Base-by-base conservation (phyloP, 2,329 filamentous ascomycete genomes). In the Fusarium begoniae region DNA sequence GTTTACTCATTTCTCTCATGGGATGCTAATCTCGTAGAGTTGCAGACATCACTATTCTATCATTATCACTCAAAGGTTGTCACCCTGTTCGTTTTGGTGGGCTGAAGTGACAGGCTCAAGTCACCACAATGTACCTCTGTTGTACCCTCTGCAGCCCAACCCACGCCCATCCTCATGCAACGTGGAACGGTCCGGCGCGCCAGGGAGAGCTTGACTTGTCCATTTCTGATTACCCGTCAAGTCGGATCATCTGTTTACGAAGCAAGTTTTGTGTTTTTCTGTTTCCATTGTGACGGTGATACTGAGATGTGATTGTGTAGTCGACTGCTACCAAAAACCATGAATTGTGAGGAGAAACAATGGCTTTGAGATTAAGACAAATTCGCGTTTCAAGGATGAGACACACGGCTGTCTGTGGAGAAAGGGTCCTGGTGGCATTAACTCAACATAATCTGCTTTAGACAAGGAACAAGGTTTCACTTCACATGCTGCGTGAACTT, bases 181-280 rank as follows among this genome's bases (percentile, higher is more conserved):
- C 70, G 70, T 76, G 69, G 68, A 75, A 67, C 70, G 68, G 73
- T 68, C 61, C 70, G 69, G 62, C 37, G 61, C 65, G 63, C 47
- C 51, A 66, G 59, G 63, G 48, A 64, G 63, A 59, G 55, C 50
- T 56, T 48, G 48, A 48, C 72, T 75, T 71, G 41, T 40, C 63
- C 50, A 37, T 66, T 60, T 60, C 40, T 58, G 44, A 43, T 63
- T 47, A 14, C 28, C 63, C 50, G 41, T 37, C 41, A 18, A 64
- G 43, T 55, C 61, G 64, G 47, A 54, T 51, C 40, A 54, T 41
- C 28, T 55, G 28, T 30, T 37, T 28, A 26, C 22, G 18, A 61
- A 53, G 58, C 55, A 60, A 66, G 54, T 32, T 55, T 56, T 24
- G 18, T 28, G 24, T n/a, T 20, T 30, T 18, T 62, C 10, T 40